A percentile compares a stretch with the other conserved stretches of the same genome.
These are phyloP conservation scores for Luzula sylvatica DNA, from an alignment of 176 grass and related monocot species.

Conservation along the genomic window DNA sequence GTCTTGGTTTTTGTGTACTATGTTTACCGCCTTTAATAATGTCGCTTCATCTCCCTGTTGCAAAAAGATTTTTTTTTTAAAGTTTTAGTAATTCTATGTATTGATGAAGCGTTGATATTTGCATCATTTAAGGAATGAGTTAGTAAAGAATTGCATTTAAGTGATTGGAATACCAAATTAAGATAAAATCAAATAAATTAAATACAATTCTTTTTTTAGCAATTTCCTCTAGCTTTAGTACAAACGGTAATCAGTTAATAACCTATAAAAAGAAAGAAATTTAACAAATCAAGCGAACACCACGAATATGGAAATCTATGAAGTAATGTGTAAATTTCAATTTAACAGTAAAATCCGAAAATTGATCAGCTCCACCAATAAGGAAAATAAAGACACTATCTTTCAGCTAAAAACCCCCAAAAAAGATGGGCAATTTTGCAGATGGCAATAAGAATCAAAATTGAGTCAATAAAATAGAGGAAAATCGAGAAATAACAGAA, in stretches of 20 bases:
- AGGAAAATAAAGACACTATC: background rate
- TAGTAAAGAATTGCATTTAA: too few relatives aligned
- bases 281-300: too few relatives aligned
- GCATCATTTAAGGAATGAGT: too few relatives aligned
- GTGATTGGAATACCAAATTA: background rate
- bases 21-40: slow-evolving; percentile 56
- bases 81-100: too few relatives aligned
- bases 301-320: too few relatives aligned
- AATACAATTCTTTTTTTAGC: too few relatives aligned
- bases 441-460: background rate
- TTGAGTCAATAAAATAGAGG: background rate
- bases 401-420: background rate
- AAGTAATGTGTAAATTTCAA: slow-evolving; percentile 3
- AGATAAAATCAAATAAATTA: background rate
- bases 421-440: background rate
- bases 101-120: too few relatives aligned
- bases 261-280: too few relatives aligned
- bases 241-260: too few relatives aligned
- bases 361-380: background rate
- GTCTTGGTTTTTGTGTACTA: slow-evolving; percentile 63
- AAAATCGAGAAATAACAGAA: background rate
- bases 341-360: slow-evolving; percentile 5
- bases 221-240: too few relatives aligned
- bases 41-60: slow-evolving; percentile 71
- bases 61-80: too few relatives aligned